phyloP scores from a whole-genome alignment of 257 asterid genomes.

The Haberlea rhodopensis region DNA sequence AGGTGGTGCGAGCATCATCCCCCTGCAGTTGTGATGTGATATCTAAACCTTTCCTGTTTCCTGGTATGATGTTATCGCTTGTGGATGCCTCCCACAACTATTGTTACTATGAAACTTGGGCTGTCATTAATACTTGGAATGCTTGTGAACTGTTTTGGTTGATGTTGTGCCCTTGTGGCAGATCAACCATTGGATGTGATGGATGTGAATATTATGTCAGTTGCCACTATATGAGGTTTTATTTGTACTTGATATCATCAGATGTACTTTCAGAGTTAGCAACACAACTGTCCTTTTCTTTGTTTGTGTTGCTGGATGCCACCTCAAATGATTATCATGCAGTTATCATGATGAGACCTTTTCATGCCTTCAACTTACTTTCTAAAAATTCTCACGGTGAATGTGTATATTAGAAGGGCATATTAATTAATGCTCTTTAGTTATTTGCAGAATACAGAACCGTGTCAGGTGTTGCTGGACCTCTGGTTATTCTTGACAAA shows the following conservation, averaged over 20 bases:
- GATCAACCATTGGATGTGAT: no score
- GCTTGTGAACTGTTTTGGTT: no score
- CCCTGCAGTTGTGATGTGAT: not conserved
- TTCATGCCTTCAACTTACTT: not conserved
- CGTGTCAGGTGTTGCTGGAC: constrained; percentile 99
- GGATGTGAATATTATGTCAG: no score
- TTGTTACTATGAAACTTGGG: not conserved
- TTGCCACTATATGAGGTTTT: not conserved
- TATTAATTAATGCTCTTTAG: not conserved
- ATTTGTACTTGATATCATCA: not conserved
- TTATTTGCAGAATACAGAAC: constrained; percentile 84
- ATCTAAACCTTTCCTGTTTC: not conserved
- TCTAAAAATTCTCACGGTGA: no score
- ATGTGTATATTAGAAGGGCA: not conserved
- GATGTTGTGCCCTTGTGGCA: no score
- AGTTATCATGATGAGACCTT: not conserved
- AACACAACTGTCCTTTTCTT: not conserved
- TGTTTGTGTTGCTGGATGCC: not conserved
- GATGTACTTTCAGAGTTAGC: not conserved
- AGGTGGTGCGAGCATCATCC: not conserved
- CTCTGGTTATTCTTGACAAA: constrained; percentile 96
- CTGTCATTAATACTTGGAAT: not conserved
- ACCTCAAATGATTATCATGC: not conserved
- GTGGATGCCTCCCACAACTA: not conserved
- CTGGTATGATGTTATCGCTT: not conserved